Percentiles rank a stretch among this genome's conserved stretches.
phyloP scores from a whole-genome alignment of 2,329 filamentous ascomycete genomes.

The Leptographium radiaticola region DNA sequence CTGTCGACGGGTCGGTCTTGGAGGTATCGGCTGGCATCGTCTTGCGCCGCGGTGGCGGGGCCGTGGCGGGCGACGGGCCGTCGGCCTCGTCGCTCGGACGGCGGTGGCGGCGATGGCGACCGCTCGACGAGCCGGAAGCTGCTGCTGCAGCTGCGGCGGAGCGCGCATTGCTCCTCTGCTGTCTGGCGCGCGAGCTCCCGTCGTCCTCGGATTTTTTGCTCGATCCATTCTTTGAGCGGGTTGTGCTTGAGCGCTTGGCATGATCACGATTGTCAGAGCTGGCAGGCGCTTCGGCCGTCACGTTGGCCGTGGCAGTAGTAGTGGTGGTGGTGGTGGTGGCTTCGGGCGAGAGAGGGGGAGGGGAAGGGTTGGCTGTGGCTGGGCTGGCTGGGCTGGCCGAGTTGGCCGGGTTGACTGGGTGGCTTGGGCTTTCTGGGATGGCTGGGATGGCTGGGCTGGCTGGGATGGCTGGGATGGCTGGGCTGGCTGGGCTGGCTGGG shows the following conservation, averaged over 20 bases:
- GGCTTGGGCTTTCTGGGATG: constrained; percentile 7
- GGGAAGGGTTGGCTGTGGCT: neutral
- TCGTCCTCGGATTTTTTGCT: constrained; percentile 11
- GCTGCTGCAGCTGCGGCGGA: neutral
- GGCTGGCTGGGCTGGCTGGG: constrained; percentile 2
- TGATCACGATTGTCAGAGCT: constrained; percentile 10
- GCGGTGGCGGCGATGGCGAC: neutral
- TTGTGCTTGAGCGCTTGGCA: constrained; percentile 12
- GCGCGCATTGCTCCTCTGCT: neutral
- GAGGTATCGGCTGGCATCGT: neutral
- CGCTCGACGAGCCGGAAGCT: neutral
- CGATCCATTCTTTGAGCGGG: constrained; percentile 11
- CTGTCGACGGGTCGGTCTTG: neutral
- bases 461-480: constrained; percentile 4
- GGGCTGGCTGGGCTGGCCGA: neutral
- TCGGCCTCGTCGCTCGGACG: neutral
- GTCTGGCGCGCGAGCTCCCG: neutral
- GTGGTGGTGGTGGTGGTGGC: neutral
- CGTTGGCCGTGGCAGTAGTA: neutral
- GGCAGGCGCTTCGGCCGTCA: neutral
- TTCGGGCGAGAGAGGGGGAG: neutral
- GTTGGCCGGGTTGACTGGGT: neutral
- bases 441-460: constrained; percentile 4
- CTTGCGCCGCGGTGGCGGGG: neutral
- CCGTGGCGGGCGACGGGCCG: neutral